Evolutionary conservation across 805 yeast species (phyloP).

Genomic region (Kuraishia hungarica): DNA sequence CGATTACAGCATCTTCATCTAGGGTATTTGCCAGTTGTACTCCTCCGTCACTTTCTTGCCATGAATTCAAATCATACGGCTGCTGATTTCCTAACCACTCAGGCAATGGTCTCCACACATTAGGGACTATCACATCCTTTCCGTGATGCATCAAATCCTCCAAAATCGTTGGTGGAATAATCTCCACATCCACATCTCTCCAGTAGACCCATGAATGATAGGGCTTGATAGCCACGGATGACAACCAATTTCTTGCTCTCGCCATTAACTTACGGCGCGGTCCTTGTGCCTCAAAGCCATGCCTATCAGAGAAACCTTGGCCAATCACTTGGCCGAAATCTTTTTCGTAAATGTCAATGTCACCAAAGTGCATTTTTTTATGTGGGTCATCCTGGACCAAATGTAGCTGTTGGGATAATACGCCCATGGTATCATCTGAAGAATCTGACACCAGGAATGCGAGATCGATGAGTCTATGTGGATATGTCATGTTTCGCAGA

Average conservation of each 20-base stretch:
- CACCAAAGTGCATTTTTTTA: conserved; percentile 60
- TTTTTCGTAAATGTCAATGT: conserved; percentile 80
- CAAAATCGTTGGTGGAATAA: conserved; percentile 72
- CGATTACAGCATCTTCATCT: conserved; percentile 93
- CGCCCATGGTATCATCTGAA: conserved; percentile 76
- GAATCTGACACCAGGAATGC: conserved; percentile 89
- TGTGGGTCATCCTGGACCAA: conserved; percentile 62
- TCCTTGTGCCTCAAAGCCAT: conserved; percentile 94
- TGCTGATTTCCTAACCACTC: conserved; percentile 82
- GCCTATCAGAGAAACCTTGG: conserved; percentile 88
- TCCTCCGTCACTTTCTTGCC: conserved; percentile 84
- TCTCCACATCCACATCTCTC: conserved; percentile 98
- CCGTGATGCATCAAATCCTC: conserved; percentile 92
- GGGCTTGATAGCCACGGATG: conserved; percentile 79
- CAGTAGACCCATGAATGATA: conserved; percentile 95
- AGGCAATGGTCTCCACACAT: conserved; percentile 86
- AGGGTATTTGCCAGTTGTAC: conserved; percentile 63
- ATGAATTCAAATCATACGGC: conserved; percentile 77
- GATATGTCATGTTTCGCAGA: conserved; percentile 48
- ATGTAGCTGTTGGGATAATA: conserved; percentile 45
- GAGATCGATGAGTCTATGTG: conserved; percentile 46
- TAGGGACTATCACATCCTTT: conserved; percentile 90
- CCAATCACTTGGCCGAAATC: conserved; percentile 93
- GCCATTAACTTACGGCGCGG: conserved; percentile 95
- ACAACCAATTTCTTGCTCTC: conserved; percentile 89